Evolutionary conservation across 352 stramenopile species (phyloP).

Genomic region (Phytophthora uliginosa): DNA sequence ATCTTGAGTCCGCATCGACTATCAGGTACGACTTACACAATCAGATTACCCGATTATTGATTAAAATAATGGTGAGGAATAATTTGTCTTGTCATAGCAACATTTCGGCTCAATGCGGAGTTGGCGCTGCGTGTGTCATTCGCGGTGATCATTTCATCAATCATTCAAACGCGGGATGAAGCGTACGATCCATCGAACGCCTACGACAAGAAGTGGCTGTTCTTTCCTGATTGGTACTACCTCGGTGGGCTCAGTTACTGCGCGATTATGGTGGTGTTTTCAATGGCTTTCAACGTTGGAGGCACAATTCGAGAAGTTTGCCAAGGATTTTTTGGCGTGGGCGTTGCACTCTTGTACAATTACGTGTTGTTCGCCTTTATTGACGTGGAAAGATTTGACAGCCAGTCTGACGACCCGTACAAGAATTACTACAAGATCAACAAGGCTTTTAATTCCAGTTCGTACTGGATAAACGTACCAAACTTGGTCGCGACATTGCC

Average conservation of each 20-base stretch:
- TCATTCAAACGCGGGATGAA: constrained; percentile 61
- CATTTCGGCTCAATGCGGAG: constrained; percentile 47
- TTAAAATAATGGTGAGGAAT: background rate
- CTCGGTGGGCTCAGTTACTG: constrained; percentile 57
- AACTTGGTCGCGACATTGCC: constrained; percentile 63
- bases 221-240: constrained; percentile 62
- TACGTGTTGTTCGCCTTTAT: constrained; percentile 62
- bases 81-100: constrained; percentile 18
- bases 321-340: constrained; percentile 73
- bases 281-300: constrained; percentile 72
- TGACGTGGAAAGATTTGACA: constrained; percentile 44
- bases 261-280: constrained; percentile 78
- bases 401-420: constrained; percentile 23
- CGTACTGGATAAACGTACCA: constrained; percentile 62
- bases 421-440: constrained; percentile 58
- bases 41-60: background rate
- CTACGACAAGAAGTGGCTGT: constrained; percentile 60
- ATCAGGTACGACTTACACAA: constrained; percentile 26
- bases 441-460: constrained; percentile 55
- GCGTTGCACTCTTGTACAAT: constrained; percentile 74
- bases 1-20: constrained; percentile 31
- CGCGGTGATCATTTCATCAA: constrained; percentile 67
- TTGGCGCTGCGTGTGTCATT: constrained; percentile 64
- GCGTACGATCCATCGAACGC: constrained; percentile 37
- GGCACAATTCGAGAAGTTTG: constrained; percentile 71